A percentile compares a stretch with the other conserved stretches of the same genome.
These are phyloP conservation scores for Bacidia rubella DNA, from an alignment of 495 filamentous ascomycete species.

Conservation along the genomic window DNA sequence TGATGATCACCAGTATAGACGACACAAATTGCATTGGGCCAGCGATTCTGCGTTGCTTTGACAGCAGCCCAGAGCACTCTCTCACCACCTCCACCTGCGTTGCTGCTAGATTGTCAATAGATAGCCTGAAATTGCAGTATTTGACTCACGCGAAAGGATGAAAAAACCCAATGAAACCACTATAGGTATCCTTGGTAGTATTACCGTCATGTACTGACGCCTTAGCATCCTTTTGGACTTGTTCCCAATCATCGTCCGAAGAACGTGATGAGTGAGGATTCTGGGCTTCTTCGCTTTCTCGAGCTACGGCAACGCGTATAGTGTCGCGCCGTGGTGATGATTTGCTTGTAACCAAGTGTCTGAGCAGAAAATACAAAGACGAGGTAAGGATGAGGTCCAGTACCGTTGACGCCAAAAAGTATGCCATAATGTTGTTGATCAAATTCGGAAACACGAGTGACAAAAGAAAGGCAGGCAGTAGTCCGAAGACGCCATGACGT, in stretches of 20 bases:
- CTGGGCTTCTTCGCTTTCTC: conserved; percentile 40
- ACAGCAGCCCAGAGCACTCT: conserved; percentile 95
- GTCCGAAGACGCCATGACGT: too few relatives aligned
- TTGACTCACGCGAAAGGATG: conserved; percentile 54
- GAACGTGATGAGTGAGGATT: conserved; percentile 22
- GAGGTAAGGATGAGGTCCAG: too few relatives aligned
- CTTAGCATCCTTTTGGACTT: conserved; percentile 44
- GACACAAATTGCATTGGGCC: conserved; percentile 74
- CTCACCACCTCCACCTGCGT: conserved; percentile 92
- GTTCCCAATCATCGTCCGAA: conserved; percentile 64
- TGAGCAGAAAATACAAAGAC: too few relatives aligned
- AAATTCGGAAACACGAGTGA: too few relatives aligned
- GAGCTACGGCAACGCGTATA: conserved; percentile 42
- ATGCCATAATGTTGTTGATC: too few relatives aligned
- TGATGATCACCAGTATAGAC: conserved; percentile 95
- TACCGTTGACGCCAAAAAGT: too few relatives aligned
- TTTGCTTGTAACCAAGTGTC: too few relatives aligned
- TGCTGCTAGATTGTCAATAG: conserved; percentile 37
- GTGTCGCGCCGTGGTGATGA: conserved; percentile 40
- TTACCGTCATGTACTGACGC: conserved; percentile 39
- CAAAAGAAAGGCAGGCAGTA: too few relatives aligned
- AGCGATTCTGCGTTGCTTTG: conserved; percentile 75
- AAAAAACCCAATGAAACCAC: conserved; percentile 85
- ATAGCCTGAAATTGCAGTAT: neutral
- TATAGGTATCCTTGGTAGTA: conserved; percentile 47